phyloP scores from a whole-genome alignment of 805 yeast genomes.

The Candida sithepensis region DNA sequence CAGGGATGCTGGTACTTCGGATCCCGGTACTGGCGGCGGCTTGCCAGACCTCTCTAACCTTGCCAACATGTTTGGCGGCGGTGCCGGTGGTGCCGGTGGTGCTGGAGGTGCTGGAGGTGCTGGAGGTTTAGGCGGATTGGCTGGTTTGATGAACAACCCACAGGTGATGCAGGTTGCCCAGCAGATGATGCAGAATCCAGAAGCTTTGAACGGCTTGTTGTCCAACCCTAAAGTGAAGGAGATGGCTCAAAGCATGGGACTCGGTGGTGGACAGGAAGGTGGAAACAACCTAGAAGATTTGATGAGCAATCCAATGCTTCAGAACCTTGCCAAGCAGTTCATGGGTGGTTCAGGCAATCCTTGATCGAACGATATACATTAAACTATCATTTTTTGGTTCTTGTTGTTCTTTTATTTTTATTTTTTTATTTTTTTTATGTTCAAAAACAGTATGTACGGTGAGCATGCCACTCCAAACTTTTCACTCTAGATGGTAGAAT shows the following conservation, averaged over 20 bases:
- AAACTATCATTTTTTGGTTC: no score
- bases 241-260: slow-evolving; percentile 76
- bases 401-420: no score
- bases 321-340: slow-evolving; percentile 66
- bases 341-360: slow-evolving; percentile 47
- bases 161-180: slow-evolving; percentile 87
- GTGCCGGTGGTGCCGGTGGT: slow-evolving; percentile 62
- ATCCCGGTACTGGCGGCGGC: slow-evolving; percentile 42
- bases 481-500: no score
- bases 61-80: slow-evolving; percentile 62
- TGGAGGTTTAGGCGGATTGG: slow-evolving; percentile 70
- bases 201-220: slow-evolving; percentile 69
- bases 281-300: slow-evolving; percentile 51
- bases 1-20: slow-evolving; percentile 20
- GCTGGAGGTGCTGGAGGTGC: slow-evolving; percentile 41
- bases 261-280: slow-evolving; percentile 45
- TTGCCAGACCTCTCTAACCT: slow-evolving; percentile 70
- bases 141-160: slow-evolving; percentile 83
- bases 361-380: no score
- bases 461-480: no score
- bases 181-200: slow-evolving; percentile 82
- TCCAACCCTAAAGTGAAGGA: slow-evolving; percentile 74
- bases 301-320: slow-evolving; percentile 78
- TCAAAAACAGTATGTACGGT: no score
- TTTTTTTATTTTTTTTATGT: no score